Evolutionary conservation across 768 basidiomycete species (phyloP), one percentile per base, ranked within the genome.

Genomic region (Podaxis mareebaensis): DNA sequence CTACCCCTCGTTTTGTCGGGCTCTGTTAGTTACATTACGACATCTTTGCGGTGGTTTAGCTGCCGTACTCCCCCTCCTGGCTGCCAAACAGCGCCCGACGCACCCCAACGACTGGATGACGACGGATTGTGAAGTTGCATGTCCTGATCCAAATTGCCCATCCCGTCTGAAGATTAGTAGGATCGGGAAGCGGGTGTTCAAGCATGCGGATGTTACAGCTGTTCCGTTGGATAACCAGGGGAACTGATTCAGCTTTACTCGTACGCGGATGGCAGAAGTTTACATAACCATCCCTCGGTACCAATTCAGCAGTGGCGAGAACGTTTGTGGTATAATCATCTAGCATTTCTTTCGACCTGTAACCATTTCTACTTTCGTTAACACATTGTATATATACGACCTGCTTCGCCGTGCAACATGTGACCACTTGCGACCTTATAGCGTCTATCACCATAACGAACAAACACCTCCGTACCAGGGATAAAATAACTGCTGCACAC

Each of bases 81-180:
- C 88, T 8, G 87, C 87, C 17, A 90, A 89, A 69, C 87, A 90
- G 63, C 80, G 88, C 4, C 72, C 73, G 13, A 83, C 81, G 2
- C 73, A 86, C 58, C 67, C 75, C 1, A 80, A 84, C 64, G 88
- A 89, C 69, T 89, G 89, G 87, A 89, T 90, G 83, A 75, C 85
- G 4, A 85, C 86, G 1, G 88, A 90, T 64, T 80, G 79, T 0
- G 83, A 87, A 66, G 72, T 90, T 30, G 87, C 87, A 0, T 90
- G 88, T 67, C 89, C 87, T 0, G 88, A 89, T 69, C 88, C 88
- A 1, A 73, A 86, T 61, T 90, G 89, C 72, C 81, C 77, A 49
- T 87, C 87, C 3, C 74, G 77, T 11, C 67, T 88, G 71, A 80
- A 72, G 66, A 85, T 90, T 20, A 72, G 72, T 7, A 77, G 87